Conservation (phyloP, 768 basidiomycete genomes). For the Russula abietina region DNA sequence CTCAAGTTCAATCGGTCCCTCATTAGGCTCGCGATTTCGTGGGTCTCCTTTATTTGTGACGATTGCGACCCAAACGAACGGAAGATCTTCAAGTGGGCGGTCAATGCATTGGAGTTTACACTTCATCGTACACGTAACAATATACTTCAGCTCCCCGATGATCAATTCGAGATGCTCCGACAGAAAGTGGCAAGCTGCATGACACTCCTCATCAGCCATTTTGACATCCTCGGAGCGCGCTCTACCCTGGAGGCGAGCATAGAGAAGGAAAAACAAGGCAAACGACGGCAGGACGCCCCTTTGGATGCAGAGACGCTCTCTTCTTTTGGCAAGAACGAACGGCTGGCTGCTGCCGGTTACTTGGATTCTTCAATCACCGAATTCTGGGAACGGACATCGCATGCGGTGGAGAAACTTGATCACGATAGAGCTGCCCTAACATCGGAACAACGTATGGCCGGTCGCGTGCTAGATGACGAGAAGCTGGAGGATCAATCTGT, state of each 20-base stretch:
- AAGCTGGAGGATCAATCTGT: constrained; percentile 90
- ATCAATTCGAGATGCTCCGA: constrained; percentile 85
- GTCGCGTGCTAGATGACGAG: constrained; percentile 90
- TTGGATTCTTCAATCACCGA: constrained; percentile 60
- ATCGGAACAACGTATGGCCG: constrained; percentile 68
- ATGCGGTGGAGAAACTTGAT: constrained; percentile 61
- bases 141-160: constrained; percentile 80
- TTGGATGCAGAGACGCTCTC: constrained; percentile 40
- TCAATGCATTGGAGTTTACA: constrained; percentile 90
- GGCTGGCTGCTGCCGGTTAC: constrained; percentile 37
- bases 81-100: constrained; percentile 97
- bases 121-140: constrained; percentile 82
- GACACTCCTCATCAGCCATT: constrained; percentile 94
- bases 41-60: constrained; percentile 98
- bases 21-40: constrained; percentile 88
- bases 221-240: constrained; percentile 94
- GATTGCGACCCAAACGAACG: constrained; percentile 95
- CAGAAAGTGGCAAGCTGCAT: constrained; percentile 94
- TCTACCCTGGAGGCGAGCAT: constrained; percentile 82
- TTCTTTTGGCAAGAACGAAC: constrained; percentile 34
- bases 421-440: constrained; percentile 52
- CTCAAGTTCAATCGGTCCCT: constrained; percentile 77
- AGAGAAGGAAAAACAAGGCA: constrained; percentile 79
- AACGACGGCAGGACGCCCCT: constrained; percentile 45
- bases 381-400: constrained; percentile 68